phyloP scores from a whole-genome alignment of 2,329 filamentous ascomycete species.

The Neopestalotiopsis rosae region DNA sequence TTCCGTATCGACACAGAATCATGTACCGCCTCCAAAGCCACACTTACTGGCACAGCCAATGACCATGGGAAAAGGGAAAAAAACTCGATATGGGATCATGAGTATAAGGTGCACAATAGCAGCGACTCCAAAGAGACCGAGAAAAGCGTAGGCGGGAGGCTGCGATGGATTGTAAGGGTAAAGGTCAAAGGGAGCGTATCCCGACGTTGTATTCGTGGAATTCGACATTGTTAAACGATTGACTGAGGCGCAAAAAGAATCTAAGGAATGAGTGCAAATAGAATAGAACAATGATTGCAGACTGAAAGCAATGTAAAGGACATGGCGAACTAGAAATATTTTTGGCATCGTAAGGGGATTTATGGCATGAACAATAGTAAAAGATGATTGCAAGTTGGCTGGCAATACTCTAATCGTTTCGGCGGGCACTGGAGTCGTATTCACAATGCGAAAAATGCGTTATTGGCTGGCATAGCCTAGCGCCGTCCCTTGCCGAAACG shows the following conservation, averaged over 20 bases:
- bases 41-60: not conserved
- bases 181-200: not conserved
- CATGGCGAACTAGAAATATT: no score
- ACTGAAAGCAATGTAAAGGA: not conserved
- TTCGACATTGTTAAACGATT: not conserved
- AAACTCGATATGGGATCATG: not conserved
- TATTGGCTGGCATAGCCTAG: not conserved
- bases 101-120: not conserved
- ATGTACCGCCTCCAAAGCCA: not conserved
- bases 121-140: not conserved
- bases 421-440: not conserved
- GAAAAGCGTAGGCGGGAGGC: not conserved
- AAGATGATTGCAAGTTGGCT: no score
- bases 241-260: not conserved
- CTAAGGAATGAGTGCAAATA: not conserved
- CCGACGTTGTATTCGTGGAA: not conserved
- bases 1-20: not conserved
- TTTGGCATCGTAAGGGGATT: no score
- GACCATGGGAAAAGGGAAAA: not conserved
- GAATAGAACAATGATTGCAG: not conserved
- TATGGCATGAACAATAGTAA: no score
- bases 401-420: not conserved
- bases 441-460: not conserved
- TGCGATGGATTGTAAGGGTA: not conserved
- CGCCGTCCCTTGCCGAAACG: not conserved